Percentiles rank a stretch among this genome's conserved stretches.
Evolutionary conservation across 1,284 basidiomycete genomes (phyloP).

Genomic region (Wallemia mellicola): DNA sequence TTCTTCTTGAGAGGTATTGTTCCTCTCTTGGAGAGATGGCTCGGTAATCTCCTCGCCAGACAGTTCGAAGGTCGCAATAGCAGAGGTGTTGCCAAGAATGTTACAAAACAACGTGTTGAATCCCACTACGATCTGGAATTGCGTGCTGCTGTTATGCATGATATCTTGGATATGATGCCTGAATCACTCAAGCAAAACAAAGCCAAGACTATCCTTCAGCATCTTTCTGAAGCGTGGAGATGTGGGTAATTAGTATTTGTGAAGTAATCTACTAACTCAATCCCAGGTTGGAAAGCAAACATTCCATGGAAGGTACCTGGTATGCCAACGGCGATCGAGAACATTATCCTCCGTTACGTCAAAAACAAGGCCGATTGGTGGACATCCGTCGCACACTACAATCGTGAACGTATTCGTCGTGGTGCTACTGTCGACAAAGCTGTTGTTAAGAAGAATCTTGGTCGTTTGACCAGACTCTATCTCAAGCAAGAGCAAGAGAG

Average conservation of each 20-base stretch:
- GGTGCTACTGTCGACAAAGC: conserved; percentile 99
- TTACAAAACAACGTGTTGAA: conserved; percentile 97
- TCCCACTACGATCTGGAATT: conserved; percentile 95
- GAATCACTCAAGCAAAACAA: conserved; percentile 98
- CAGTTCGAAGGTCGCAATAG: conserved; percentile 96
- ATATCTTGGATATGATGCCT: conserved; percentile 69
- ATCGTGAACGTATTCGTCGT: conserved; percentile 73
- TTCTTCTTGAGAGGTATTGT: conserved; percentile 99
- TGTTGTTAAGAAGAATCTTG: conserved; percentile 83
- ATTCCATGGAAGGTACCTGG: conserved; percentile 89
- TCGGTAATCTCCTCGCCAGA: conserved; percentile 86
- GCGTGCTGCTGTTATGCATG: conserved; percentile 96
- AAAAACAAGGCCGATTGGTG: conserved; percentile 99
- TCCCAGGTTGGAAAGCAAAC: conserved; percentile 7
- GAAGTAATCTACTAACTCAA: conserved; percentile 8
- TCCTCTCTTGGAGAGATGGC: conserved; percentile 84
- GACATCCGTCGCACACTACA: conserved; percentile 83
- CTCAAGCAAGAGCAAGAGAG: conserved; percentile 92
- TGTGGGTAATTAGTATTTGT: conserved; percentile 29
- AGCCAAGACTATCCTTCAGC: conserved; percentile 91
- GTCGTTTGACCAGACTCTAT: conserved; percentile 60
- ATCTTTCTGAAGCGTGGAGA: conserved; percentile 90
- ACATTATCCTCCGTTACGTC: conserved; percentile 95
- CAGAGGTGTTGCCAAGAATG: conserved; percentile 79
- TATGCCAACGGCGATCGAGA: conserved; percentile 95